Base-by-base conservation (phyloP, 306 rosid genomes). In the Begonia peltatifolia region DNA sequence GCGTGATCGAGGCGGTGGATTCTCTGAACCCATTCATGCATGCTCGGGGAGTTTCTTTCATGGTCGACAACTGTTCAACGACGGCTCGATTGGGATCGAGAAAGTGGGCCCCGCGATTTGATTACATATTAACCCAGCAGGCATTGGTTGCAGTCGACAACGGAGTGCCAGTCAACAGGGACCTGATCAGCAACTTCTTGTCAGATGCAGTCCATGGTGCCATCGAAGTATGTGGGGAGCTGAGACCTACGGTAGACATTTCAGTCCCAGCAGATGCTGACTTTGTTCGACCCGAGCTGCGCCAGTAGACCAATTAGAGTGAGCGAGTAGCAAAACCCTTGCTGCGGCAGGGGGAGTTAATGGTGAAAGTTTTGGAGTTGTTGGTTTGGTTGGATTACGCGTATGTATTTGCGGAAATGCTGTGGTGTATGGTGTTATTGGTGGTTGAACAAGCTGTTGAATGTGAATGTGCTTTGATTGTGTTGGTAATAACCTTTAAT, bases 21-120 rank as follows among this genome's bases (percentile, higher is more conserved):
- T 90, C 99, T 46, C 60, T 90, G 82, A 90, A 90, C 56, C 99
- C 99, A 42, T 90, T 90, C 71, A 90, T 90, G 99, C 99, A 90
- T 56, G 99, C 99, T 14, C 94, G 99, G n/a, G 99, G 99, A 52
- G 94, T 90, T 59, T 71, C 99, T 11, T 90, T 90, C 79, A 90
- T 90, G 99, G 99, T 90, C 20, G 99, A 90, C 58, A 86, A 90
- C 59, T 90, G 99, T 60, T 90, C 99, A 5, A 90, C 99, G 52
- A 90, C 99, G 2, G 99, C 99, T 17, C 84, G 99, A 47, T 62
- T 90, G 79, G 99, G 99, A 61, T 86, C 99, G n/a, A 81, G 95
- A 71, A 90, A 90, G 71, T 90, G 99, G 99, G 96, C 99, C 49
- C 94, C 99, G 9, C 73, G 99, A 30, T 90, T 86, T 4, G 99